Evolutionary conservation across 2,329 filamentous ascomycete genomes (phyloP).

Genomic region (Calonectria pteridis): DNA sequence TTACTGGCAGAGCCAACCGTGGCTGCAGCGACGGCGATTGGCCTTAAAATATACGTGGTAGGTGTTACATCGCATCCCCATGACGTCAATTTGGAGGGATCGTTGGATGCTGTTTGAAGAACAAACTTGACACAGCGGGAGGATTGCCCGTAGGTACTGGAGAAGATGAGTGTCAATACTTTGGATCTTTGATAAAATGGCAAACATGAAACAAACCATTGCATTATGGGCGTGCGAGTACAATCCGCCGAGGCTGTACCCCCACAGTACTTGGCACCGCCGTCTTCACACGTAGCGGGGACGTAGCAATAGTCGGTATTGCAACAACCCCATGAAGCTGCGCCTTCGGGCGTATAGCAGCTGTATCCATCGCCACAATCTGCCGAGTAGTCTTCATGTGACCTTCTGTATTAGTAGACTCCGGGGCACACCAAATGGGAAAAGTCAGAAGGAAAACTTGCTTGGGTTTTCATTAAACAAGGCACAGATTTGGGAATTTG

Average conservation of each 20-base stretch:
- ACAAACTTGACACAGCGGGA: background rate
- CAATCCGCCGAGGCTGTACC: background rate
- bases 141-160: background rate
- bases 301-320: constrained; percentile 1
- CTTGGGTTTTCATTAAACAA: constrained; percentile 3
- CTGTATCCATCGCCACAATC: background rate
- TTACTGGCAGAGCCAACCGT: background rate
- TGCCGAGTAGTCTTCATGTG: background rate
- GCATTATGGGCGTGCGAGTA: background rate
- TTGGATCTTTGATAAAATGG: too few relatives aligned
- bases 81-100: constrained; percentile 12
- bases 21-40: background rate
- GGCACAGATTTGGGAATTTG: background rate
- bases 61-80: constrained; percentile 17
- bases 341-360: background rate
- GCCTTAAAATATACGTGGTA: constrained; percentile 9
- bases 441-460: background rate
- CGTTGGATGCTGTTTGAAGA: background rate
- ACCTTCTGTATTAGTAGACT: background rate
- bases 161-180: background rate
- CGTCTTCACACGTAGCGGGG: background rate
- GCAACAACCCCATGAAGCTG: background rate
- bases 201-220: background rate
- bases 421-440: background rate
- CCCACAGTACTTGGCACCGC: background rate